Evolutionary conservation across 345 rosid genomes (phyloP).

Genomic region (Reutealis trisperma): DNA sequence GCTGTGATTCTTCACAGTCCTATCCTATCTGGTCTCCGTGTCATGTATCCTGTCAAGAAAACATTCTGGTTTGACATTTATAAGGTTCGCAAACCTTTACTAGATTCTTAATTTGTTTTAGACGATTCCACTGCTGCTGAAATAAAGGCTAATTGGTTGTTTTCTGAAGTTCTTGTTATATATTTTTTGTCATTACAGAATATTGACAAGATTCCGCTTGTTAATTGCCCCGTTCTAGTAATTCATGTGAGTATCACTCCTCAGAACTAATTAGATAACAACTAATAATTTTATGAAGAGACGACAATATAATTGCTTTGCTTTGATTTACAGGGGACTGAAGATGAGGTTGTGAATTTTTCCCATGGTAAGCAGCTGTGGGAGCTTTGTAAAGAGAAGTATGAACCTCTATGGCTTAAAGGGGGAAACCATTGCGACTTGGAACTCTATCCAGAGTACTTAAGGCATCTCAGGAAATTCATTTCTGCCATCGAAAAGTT

Average conservation of each 20-base stretch:
- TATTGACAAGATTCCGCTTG: slow-evolving; percentile 72
- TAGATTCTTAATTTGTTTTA: background rate
- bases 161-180: too few relatives aligned
- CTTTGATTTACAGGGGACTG: slow-evolving; percentile 61
- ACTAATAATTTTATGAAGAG: background rate
- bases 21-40: slow-evolving; percentile 82
- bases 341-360: slow-evolving; percentile 72
- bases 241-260: slow-evolving; percentile 65
- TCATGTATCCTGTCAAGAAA: slow-evolving; percentile 74
- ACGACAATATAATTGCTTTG: background rate
- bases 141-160: too few relatives aligned
- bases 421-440: slow-evolving; percentile 85
- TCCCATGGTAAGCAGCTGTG: slow-evolving; percentile 89
- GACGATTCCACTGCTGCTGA: too few relatives aligned
- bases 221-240: slow-evolving; percentile 81
- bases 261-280: background rate
- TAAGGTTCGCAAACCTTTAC: slow-evolving; percentile 47
- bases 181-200: slow-evolving; percentile 46
- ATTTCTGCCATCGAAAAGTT: slow-evolving; percentile 69
- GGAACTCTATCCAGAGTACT: slow-evolving; percentile 77
- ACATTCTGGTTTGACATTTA: slow-evolving; percentile 86
- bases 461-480: slow-evolving; percentile 73
- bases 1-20: slow-evolving; percentile 87
- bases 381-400: slow-evolving; percentile 81
- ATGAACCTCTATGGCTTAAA: slow-evolving; percentile 86